phyloP scores from a whole-genome alignment of 495 filamentous ascomycete species.

The Copromyces sp. region DNA sequence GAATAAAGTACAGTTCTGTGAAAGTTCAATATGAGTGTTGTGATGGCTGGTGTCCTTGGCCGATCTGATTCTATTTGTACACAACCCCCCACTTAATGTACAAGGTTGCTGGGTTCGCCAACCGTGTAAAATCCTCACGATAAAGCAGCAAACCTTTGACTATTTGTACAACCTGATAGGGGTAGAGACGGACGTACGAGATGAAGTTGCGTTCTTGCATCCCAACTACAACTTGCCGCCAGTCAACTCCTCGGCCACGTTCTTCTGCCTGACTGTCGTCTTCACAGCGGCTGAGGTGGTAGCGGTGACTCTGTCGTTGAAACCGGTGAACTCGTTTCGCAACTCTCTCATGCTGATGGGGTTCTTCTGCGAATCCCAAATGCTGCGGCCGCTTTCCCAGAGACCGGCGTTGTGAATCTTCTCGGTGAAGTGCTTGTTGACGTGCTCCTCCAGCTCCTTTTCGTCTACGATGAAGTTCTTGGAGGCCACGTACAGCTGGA shows the following conservation, averaged over 20 bases:
- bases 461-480: constrained; percentile 37
- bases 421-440: constrained; percentile 26
- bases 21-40: neutral
- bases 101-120: neutral
- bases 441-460: constrained; percentile 25
- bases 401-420: neutral
- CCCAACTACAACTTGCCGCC: constrained; percentile 33
- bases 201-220: neutral
- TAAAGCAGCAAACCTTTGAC: neutral
- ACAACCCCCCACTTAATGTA: constrained; percentile 3
- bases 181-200: neutral
- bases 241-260: constrained; percentile 39
- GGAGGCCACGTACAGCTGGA: constrained; percentile 37
- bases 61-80: constrained; percentile 19
- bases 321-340: constrained; percentile 14
- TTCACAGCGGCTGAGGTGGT: constrained; percentile 10
- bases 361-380: constrained; percentile 26
- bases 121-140: neutral
- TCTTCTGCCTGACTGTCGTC: constrained; percentile 30
- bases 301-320: constrained; percentile 8
- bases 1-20: neutral
- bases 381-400: constrained; percentile 19
- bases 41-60: neutral
- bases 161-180: neutral
- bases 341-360: constrained; percentile 25